A percentile compares a stretch with the other conserved stretches of the same genome.
phyloP scores from a whole-genome alignment of 2,329 filamentous ascomycete species.

The Akanthomyces dipterigenus region DNA sequence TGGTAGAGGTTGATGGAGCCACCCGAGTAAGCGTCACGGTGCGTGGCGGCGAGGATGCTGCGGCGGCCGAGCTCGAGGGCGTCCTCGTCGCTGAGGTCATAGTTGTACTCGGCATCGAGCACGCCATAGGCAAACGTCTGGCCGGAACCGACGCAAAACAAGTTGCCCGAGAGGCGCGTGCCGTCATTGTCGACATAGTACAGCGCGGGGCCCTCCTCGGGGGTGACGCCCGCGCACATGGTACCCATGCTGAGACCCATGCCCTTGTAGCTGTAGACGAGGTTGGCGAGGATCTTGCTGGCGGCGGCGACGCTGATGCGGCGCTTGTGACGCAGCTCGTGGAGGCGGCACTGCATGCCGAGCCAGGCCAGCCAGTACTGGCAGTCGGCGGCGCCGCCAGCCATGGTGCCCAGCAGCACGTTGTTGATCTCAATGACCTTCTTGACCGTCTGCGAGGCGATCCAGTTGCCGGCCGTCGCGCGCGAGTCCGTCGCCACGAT shows the following conservation, averaged over 20 bases:
- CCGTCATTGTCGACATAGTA: slow-evolving; percentile 98
- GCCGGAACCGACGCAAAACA: slow-evolving; percentile 96
- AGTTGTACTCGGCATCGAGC: slow-evolving; percentile 88
- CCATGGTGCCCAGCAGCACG: slow-evolving; percentile 93
- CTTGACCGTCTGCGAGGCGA: slow-evolving; percentile 98
- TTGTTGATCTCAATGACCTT: slow-evolving; percentile 99
- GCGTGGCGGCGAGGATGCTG: slow-evolving; percentile 92
- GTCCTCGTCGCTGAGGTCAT: slow-evolving; percentile 80
- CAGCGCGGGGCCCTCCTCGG: slow-evolving; percentile 89
- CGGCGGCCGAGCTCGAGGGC: slow-evolving; percentile 84
- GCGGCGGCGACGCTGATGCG: slow-evolving; percentile 96
- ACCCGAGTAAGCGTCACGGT: slow-evolving; percentile 97
- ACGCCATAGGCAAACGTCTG: slow-evolving; percentile 99
- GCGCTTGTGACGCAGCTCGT: slow-evolving; percentile 98
- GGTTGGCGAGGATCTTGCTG: slow-evolving; percentile 96
- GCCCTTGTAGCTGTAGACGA: slow-evolving; percentile 98
- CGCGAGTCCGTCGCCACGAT: slow-evolving; percentile 97
- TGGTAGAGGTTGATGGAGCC: slow-evolving; percentile 99
- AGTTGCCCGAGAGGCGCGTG: slow-evolving; percentile 83
- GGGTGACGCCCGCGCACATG: slow-evolving; percentile 96
- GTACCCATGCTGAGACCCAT: slow-evolving; percentile 99
- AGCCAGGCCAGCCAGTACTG: slow-evolving; percentile 99
- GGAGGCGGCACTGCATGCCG: slow-evolving; percentile 97
- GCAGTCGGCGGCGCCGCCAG: slow-evolving; percentile 95
- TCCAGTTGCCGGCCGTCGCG: slow-evolving; percentile 97